Base-by-base conservation (phyloP, 345 rosid genomes). In the Hibiscus syriacus region DNA sequence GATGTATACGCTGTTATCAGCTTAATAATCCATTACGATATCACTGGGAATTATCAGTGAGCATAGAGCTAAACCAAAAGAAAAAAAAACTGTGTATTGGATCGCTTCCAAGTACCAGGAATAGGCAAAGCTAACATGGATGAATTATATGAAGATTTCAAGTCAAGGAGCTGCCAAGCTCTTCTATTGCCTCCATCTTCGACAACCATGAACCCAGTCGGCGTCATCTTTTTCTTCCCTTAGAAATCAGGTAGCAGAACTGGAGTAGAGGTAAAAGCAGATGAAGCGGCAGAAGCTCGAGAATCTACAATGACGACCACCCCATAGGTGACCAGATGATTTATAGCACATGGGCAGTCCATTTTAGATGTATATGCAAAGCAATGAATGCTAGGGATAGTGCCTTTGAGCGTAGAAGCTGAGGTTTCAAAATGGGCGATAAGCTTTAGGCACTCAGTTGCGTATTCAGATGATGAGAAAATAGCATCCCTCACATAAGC, bases 291-390 rank as follows among this genome's bases (percentile, higher is more conserved):
- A n/a, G n/a, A n/a, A n/a, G n/a, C n/a, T n/a, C n/a, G n/a, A n/a
- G n/a, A n/a, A n/a, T n/a, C n/a, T n/a, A n/a, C 92, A 0, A 96
- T 94, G 70, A 96, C 98, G 12, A 96, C 96, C 56, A 94, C 92
- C 23, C 99, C 98, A 0, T 89, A 89, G n/a, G 84, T 83, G 49
- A 86, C 95, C 14, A 89, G 84, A 3, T 98, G 87, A 79, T 94
- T 87, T 22, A 91, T 78, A 43, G 96, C 99, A 41, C 95, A 86
- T 0, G 96, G 91, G 73, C 99, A 91, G 58, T 91, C 98, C 95
- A 94, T 91, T 71, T 90, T 88, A 81, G 88, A 92, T 0, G 97
- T 88, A 25, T 92, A 96, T 8, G 96, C 96, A 72, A 88, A 94
- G 8, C 90, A 84, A 62, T 92, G 93, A 12, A 86, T 81, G 84